These are phyloP conservation scores for Puccinellia tenuiflora DNA, from an alignment of 176 grass and related monocot genomes.

Conservation along the genomic window DNA sequence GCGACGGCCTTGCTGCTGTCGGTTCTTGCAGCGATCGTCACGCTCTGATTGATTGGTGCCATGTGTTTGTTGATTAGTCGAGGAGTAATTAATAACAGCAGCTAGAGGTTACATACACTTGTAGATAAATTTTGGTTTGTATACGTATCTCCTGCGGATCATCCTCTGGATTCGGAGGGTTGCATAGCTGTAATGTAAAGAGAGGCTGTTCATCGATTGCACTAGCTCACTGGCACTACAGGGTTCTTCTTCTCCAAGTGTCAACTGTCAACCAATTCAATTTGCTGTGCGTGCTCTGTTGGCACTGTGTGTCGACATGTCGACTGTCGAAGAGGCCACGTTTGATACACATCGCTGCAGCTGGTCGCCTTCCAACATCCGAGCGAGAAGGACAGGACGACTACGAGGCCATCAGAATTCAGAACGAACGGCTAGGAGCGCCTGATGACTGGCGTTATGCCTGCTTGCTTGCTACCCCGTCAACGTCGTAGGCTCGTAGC, in stretches of 20 bases:
- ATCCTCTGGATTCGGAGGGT: background rate
- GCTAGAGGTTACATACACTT: background rate
- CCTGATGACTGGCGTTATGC: background rate
- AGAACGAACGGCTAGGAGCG: background rate
- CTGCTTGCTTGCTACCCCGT: background rate
- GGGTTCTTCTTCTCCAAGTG: background rate
- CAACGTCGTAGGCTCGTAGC: background rate
- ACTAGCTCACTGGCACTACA: background rate
- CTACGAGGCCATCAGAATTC: no score
- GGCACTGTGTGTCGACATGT: background rate
- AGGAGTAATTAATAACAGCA: background rate
- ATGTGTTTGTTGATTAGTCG: background rate
- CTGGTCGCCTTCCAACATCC: background rate
- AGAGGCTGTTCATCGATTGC: background rate
- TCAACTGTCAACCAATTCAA: background rate
- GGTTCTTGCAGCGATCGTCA: background rate
- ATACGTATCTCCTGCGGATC: background rate
- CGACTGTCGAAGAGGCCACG: background rate
- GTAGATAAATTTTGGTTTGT: background rate
- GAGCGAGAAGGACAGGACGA: background rate
- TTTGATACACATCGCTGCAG: background rate
- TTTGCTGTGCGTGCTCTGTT: background rate
- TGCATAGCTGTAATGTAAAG: background rate
- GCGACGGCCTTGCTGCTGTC: background rate
- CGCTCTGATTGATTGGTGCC: background rate